These are phyloP conservation scores for Paramyrothecium sp. DNA, from an alignment of 2,329 filamentous ascomycete species.

Conservation along the genomic window DNA sequence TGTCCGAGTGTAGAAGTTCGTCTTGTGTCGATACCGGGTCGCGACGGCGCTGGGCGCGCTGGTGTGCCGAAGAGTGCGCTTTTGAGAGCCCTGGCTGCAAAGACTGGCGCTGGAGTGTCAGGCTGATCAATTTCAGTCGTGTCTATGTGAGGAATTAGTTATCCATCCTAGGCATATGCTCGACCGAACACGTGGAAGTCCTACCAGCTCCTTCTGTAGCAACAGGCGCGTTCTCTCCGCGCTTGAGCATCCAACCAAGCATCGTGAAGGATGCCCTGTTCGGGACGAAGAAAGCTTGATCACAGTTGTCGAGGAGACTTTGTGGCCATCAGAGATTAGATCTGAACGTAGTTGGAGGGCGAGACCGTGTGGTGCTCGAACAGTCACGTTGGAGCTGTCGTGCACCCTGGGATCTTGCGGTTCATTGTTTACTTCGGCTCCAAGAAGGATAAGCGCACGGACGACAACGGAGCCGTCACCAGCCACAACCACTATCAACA, in stretches of 20 bases:
- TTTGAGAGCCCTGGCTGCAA: constrained; percentile 64
- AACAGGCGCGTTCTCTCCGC: constrained; percentile 36
- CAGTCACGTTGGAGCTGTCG: too few species aligned
- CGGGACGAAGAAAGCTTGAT: neutral
- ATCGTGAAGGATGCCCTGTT: constrained; percentile 30
- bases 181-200: neutral
- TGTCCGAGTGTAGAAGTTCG: constrained; percentile 18
- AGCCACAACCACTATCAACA: neutral
- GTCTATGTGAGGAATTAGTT: constrained; percentile 21
- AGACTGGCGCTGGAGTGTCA: constrained; percentile 65
- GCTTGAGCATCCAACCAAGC: constrained; percentile 60
- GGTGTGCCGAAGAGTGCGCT: constrained; percentile 64
- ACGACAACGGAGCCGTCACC: neutral
- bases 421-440: neutral
- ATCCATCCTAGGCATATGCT: neutral
- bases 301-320: neutral
- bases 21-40: constrained; percentile 18
- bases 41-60: constrained; percentile 29
- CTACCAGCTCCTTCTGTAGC: constrained; percentile 20
- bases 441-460: neutral
- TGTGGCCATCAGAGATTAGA: too few species aligned
- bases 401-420: neutral
- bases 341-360: too few species aligned
- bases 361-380: too few species aligned
- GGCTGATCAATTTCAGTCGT: constrained; percentile 53